phyloP scores from a whole-genome alignment of 495 filamentous ascomycete genomes.

The Talaromyces borbonicus region DNA sequence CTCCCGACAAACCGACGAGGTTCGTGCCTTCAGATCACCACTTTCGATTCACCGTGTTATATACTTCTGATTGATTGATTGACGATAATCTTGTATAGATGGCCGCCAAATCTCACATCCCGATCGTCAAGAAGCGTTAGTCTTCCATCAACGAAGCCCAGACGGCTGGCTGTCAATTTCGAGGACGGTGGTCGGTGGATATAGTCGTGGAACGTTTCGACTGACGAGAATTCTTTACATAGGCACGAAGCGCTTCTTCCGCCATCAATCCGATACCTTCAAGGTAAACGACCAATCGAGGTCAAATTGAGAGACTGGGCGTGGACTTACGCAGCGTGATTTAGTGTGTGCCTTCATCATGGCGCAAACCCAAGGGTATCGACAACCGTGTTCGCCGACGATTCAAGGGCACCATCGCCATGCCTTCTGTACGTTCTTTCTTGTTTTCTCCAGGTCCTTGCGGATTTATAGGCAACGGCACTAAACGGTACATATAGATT shows the following conservation, averaged over 20 bases:
- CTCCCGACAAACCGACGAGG: constrained; percentile 12
- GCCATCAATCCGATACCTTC: constrained; percentile 95
- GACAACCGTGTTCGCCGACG: constrained; percentile 84
- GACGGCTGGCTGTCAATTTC: too few species aligned
- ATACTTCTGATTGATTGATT: not conserved
- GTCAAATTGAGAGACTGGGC: not conserved
- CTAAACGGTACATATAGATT: too few species aligned
- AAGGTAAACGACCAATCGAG: constrained; percentile 27
- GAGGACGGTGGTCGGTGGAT: constrained; percentile 7
- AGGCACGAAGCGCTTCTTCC: constrained; percentile 85
- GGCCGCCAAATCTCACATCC: constrained; percentile 98
- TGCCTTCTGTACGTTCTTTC: constrained; percentile 81
- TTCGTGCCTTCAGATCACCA: not conserved
- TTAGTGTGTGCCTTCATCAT: constrained; percentile 62
- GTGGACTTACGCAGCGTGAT: constrained; percentile 1
- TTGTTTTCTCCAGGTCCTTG: too few species aligned
- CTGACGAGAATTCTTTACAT: constrained; percentile 20
- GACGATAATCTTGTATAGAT: constrained; percentile 49
- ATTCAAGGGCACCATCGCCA: constrained; percentile 88
- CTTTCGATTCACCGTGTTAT: not conserved
- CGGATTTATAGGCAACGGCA: too few species aligned
- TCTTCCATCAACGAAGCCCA: constrained; percentile 24
- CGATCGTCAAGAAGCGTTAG: constrained; percentile 99
- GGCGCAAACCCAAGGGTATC: constrained; percentile 99
- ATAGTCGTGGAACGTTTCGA: constrained; percentile 9